Percentiles rank a stretch among this genome's conserved stretches.
Evolutionary conservation across 139 green algal species (phyloP).

Genomic region (Axilococcus clingmanii): DNA sequence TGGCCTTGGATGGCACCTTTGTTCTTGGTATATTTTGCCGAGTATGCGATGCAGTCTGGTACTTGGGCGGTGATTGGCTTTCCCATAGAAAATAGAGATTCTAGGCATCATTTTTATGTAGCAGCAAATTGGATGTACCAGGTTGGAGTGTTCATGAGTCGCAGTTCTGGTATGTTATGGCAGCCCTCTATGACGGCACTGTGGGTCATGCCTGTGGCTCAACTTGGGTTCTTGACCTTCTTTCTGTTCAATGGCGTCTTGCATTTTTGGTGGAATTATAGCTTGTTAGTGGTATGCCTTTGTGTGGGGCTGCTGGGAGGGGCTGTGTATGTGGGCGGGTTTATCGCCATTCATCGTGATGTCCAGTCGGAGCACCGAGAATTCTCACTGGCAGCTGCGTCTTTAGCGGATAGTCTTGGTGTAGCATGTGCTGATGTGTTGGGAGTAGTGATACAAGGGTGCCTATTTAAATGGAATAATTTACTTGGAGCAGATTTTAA

Average conservation of each 20-base stretch:
- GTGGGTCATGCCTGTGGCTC: slow-evolving; percentile 47
- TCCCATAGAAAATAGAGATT: slow-evolving; percentile 23
- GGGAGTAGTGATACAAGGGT: slow-evolving; percentile 50
- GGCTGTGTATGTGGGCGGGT: slow-evolving; percentile 56
- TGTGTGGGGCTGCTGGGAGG: slow-evolving; percentile 45
- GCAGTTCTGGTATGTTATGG: slow-evolving; percentile 46
- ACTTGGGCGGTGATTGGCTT: slow-evolving; percentile 53
- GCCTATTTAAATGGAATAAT: slow-evolving; percentile 34
- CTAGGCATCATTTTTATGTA: slow-evolving; percentile 44
- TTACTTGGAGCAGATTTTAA: slow-evolving; percentile 30
- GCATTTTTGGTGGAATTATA: slow-evolving; percentile 37
- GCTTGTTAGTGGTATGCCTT: slow-evolving; percentile 38
- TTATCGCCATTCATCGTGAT: slow-evolving; percentile 38
- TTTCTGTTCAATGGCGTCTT: slow-evolving; percentile 30
- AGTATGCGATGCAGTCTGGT: slow-evolving; percentile 58
- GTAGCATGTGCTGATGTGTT: slow-evolving; percentile 38
- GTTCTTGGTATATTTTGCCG: slow-evolving; percentile 45
- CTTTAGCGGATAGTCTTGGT: slow-evolving; percentile 43
- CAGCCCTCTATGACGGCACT: slow-evolving; percentile 23
- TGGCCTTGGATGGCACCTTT: slow-evolving; percentile 55
- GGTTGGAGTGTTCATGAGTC: slow-evolving; percentile 47
- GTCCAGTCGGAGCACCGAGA: slow-evolving; percentile 27
- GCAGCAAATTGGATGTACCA: slow-evolving; percentile 44
- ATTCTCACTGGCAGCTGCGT: slow-evolving; percentile 45
- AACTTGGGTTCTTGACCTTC: slow-evolving; percentile 42